Conservation (phyloP, 768 basidiomycete species). For the Coprinellus aureogranulatus region DNA sequence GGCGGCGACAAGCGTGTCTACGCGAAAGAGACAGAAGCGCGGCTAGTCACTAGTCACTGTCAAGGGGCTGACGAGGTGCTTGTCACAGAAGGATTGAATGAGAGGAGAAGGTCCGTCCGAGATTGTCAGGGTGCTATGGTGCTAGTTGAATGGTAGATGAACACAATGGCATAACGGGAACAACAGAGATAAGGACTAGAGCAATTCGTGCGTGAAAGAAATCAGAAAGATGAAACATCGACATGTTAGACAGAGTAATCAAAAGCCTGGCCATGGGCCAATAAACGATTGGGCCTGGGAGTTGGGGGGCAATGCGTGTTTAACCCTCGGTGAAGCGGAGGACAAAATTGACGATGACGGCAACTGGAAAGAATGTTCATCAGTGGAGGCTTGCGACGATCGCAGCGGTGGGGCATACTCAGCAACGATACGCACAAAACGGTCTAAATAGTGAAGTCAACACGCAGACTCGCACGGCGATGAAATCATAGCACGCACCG, state of each 20-base stretch:
- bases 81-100: background rate
- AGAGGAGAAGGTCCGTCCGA: constrained; percentile 1
- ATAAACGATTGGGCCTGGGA: no score
- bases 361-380: constrained; percentile 46
- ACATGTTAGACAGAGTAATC: background rate
- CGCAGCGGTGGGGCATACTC: constrained; percentile 39
- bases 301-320: constrained; percentile 5
- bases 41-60: no score
- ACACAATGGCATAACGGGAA: constrained; percentile 1
- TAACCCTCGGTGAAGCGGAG: constrained; percentile 64
- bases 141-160: background rate
- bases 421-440: constrained; percentile 80
- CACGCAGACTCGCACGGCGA: constrained; percentile 5
- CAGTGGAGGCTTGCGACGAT: background rate
- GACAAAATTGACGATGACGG: constrained; percentile 82
- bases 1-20: constrained; percentile 43
- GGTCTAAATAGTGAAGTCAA: constrained; percentile 47
- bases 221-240: background rate
- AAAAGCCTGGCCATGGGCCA: no score
- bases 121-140: constrained; percentile 13
- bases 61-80: no score
- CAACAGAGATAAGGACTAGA: background rate
- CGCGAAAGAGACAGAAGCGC: constrained; percentile 61
- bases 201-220: background rate
- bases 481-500: constrained; percentile 54